A percentile compares a stretch with the other conserved stretches of the same genome.
Conservation (phyloP, 306 rosid species). For the Oxytropis ochrocephala region DNA sequence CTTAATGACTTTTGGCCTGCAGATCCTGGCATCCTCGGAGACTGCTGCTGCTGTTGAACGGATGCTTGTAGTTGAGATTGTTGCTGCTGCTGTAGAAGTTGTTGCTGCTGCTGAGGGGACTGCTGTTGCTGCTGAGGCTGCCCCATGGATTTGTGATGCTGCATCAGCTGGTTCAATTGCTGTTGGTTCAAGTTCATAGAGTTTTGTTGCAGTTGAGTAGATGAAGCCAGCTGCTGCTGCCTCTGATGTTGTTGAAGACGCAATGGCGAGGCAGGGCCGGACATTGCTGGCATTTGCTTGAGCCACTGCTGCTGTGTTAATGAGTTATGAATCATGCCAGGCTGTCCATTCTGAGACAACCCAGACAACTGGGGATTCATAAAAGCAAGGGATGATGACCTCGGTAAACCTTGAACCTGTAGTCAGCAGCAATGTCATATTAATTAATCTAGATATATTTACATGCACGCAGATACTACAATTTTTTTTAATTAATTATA, state of each 20-base stretch:
- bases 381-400: constrained; percentile 73
- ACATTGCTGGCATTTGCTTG: constrained; percentile 72
- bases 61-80: constrained; percentile 64
- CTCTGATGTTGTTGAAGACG: constrained; percentile 72
- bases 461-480: not conserved
- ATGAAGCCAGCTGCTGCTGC: constrained; percentile 82
- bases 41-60: constrained; percentile 79
- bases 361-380: constrained; percentile 75
- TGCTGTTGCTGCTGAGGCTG: constrained; percentile 66
- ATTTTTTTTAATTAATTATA: not conserved
- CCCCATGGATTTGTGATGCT: constrained; percentile 68
- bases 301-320: constrained; percentile 81
- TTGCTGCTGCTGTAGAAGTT: constrained; percentile 45
- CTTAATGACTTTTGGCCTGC: constrained; percentile 89
- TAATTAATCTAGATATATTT: not conserved
- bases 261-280: constrained; percentile 61
- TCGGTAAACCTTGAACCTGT: constrained; percentile 76
- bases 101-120: constrained; percentile 41
- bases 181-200: constrained; percentile 52
- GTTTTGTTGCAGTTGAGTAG: constrained; percentile 62
- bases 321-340: constrained; percentile 56
- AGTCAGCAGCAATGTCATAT: constrained; percentile 16
- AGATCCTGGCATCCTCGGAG: constrained; percentile 80
- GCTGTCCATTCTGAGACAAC: constrained; percentile 87
- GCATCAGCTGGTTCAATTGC: constrained; percentile 78